Evolutionary conservation across 306 rosid species (phyloP).

Genomic region (Amphicarpaea edgeworthii): DNA sequence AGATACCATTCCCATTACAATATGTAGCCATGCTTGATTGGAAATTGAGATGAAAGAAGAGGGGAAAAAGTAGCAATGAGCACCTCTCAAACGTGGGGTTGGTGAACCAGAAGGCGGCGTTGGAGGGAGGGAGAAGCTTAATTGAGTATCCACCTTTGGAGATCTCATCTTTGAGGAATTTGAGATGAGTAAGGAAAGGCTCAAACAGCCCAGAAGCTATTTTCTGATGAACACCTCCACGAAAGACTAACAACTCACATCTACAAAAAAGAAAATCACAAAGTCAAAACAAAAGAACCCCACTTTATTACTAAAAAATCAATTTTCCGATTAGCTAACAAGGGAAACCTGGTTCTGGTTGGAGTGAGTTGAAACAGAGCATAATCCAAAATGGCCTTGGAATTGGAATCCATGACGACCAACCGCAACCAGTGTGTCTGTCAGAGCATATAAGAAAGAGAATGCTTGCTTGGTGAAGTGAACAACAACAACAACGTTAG

Average conservation of each 20-base stretch:
- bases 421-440: constrained; percentile 25
- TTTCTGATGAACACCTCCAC: constrained; percentile 56
- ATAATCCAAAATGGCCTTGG: constrained; percentile 55
- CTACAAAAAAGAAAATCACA: constrained; percentile 34
- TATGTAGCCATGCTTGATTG: not conserved
- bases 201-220: constrained; percentile 75
- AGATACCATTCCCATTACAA: not conserved
- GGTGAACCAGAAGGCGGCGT: constrained; percentile 62
- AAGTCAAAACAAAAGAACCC: too few relatives aligned
- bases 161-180: constrained; percentile 67
- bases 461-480: constrained; percentile 17
- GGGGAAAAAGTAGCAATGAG: not conserved
- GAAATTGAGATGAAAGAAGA: constrained; percentile 16
- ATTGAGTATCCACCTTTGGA: constrained; percentile 76
- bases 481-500: constrained; percentile 1
- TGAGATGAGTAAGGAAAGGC: constrained; percentile 69
- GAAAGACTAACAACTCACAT: constrained; percentile 65
- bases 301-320: too few relatives aligned
- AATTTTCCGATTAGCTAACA: not conserved
- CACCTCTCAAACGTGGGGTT: constrained; percentile 73
- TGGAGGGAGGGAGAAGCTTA: constrained; percentile 61
- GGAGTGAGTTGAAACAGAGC: constrained; percentile 69
- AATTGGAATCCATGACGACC: constrained; percentile 56
- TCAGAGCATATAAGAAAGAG: constrained; percentile 43
- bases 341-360: constrained; percentile 59